Evolutionary conservation across 2,329 filamentous ascomycete species (phyloP), one percentile per base, ranked within the genome.

Genomic region (Fonsecaea nubica): DNA sequence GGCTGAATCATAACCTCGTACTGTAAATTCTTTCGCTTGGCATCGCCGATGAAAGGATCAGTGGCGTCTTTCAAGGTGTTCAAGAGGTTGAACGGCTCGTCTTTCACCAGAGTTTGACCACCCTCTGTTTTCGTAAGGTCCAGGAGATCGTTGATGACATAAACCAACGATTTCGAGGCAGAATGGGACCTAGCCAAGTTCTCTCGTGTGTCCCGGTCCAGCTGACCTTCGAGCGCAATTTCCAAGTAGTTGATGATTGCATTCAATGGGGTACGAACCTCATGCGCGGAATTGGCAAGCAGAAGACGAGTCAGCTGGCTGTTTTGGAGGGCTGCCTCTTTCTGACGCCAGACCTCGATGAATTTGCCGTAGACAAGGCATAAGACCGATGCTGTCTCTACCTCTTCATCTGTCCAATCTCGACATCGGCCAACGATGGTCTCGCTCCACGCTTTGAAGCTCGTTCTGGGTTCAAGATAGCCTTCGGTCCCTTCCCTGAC

Each of bases 181-280:
- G 92, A 96, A 75, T 97, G 92, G 0, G 93, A 96, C 71, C 89
- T 90, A 0, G 90, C 85, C 5, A 97, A 81, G 36, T 95, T 96
- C 4, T 97, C 93, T 21, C 93, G 84, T 0, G 92, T 96, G 74
- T 96, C 93, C 15, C 87, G 81, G 69, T 96, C 93, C 2, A 97
- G 81, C 0, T 83, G 81, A 0, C 92, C 92, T 78, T 97, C 93
- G 1, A 97, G 80, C 0, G 93, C 93, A 70, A 97, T 96, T 72
- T 97, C 93, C 0, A 97, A 85, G 72, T 96, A 97, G 73, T 97
- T 97, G 78, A 97, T 96, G 74, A 97, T 96, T 15, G 93, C 93
- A 74, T 97, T 97, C 1, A 97, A 80, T 0, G 93, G 93, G 0
- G 93, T 97, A 58, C 93, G 89, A 8, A 97, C 92, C 80, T 97